Evolutionary conservation across 106 monocot species (phyloP), one percentile per base, ranked within the genome.

Genomic region (Posidonia australis): DNA sequence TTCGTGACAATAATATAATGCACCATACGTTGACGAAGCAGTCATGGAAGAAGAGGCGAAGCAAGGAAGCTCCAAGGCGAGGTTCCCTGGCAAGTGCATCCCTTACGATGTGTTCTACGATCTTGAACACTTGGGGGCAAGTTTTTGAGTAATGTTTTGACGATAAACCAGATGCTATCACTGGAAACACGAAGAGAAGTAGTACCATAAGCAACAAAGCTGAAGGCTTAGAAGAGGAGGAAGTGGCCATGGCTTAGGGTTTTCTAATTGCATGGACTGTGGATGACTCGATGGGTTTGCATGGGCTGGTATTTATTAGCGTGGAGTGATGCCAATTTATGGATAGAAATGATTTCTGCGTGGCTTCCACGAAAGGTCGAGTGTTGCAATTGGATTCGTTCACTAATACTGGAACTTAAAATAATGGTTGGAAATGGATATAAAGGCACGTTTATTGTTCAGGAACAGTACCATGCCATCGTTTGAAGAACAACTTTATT

Each of bases 41-140:
- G 53, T 91, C 90, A 36, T 91, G 90, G 54, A 91, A 91, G 51
- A 86, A 86, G 25, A 92, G 63, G 20, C 91, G 73, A 7, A 92
- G 52, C 20, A 92, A 60, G 25, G 84, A 79, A 5, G 91, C 91
- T 9, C 69, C 86, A 63, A 84, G 75, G 44, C 91, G 73, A 1
- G 78, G 78, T 22, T 86, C 86, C 45, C 36, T 13, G 5, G 18
- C 26, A 41, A 82, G 30, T 0, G 88, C 92, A 3, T 62, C 22
- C 17, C 13, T 18, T 3, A 70, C 18, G 10, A 51, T 28, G 3
- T 27, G 16, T 17, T 49, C 47, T 5, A 70, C 62, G 20, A 53
- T 27, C 27, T 36, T n/a, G 29, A 61, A 18, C 30, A 62, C 22
- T 13, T 70, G 49, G 48, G 70, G 36, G 61, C 70, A 70, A 11